Evolutionary conservation across 2,329 filamentous ascomycete species (phyloP).

Genomic region (Exophiala aquamarina): DNA sequence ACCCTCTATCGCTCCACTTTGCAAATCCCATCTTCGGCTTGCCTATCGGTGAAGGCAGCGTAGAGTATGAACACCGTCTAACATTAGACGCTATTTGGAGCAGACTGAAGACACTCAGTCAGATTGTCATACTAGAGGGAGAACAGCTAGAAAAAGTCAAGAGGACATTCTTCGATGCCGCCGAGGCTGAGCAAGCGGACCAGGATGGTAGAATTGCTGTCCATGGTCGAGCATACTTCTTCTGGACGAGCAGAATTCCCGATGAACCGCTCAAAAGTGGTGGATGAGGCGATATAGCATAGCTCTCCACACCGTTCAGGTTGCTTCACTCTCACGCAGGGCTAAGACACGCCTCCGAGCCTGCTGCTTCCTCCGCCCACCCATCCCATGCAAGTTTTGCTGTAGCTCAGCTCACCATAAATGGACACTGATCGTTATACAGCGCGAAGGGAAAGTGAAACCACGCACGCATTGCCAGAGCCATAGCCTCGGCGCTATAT

Average conservation of each 20-base stretch:
- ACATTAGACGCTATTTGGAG: constrained; percentile 62
- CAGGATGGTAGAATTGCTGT: constrained; percentile 62
- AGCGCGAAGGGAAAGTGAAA: too few species aligned
- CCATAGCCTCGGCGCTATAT: too few species aligned
- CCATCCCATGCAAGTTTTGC: too few species aligned
- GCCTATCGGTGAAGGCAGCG: constrained; percentile 58
- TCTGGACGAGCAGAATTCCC: constrained; percentile 53
- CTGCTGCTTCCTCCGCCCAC: too few species aligned
- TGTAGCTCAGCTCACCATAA: too few species aligned
- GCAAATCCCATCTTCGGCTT: constrained; percentile 59
- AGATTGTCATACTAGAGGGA: constrained; percentile 60
- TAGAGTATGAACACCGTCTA: constrained; percentile 60
- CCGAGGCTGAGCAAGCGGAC: constrained; percentile 57
- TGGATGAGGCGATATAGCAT: constrained; percentile 9
- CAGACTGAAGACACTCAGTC: constrained; percentile 65
- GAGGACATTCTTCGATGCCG: constrained; percentile 53
- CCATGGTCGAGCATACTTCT: constrained; percentile 64
- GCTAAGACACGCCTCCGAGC: too few species aligned
- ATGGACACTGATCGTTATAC: too few species aligned
- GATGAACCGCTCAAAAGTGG: constrained; percentile 22
- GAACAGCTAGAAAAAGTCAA: constrained; percentile 52
- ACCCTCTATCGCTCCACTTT: constrained; percentile 46
- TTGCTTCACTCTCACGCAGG: too few species aligned
- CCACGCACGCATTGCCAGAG: too few species aligned
- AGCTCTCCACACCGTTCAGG: too few species aligned